Conservation (phyloP, 805 yeast genomes). For the Teunomyces pallodes region DNA sequence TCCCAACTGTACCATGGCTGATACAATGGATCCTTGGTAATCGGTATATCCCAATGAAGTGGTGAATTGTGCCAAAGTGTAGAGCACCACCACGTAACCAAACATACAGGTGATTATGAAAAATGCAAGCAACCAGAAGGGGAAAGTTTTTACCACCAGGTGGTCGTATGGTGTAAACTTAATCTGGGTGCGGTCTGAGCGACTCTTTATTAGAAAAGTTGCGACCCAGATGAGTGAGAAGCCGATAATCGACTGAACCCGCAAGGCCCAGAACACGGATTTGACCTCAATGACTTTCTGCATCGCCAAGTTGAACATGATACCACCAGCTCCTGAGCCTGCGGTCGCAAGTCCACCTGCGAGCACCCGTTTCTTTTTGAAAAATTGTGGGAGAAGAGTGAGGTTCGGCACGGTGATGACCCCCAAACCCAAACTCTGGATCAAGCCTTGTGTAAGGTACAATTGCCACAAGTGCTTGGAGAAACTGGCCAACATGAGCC, state of each 20-base stretch:
- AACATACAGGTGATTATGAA: conserved; percentile 21
- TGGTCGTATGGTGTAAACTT: conserved; percentile 14
- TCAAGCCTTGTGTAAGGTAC: conserved; percentile 22
- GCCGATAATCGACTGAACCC: conserved; percentile 16
- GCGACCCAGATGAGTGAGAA: conserved; percentile 9
- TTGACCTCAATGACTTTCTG: conserved; percentile 16
- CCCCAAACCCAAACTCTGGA: conserved; percentile 23
- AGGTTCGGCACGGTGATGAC: conserved; percentile 19
- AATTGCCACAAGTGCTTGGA: conserved; percentile 20
- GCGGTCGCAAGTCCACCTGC: conserved; percentile 20
- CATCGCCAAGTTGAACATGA: conserved; percentile 23
- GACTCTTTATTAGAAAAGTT: conserved; percentile 4
- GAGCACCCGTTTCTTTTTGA: conserved; percentile 17
- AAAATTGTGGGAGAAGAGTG: conserved; percentile 22
- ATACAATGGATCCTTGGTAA: conserved; percentile 23
- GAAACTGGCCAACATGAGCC: conserved; percentile 21
- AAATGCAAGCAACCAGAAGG: conserved; percentile 15
- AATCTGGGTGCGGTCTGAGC: conserved; percentile 12
- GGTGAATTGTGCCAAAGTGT: conserved; percentile 22
- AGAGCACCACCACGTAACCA: conserved; percentile 24
- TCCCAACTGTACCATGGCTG: conserved; percentile 24
- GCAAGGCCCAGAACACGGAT: conserved; percentile 22
- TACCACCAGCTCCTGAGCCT: conserved; percentile 24
- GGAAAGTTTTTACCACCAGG: conserved; percentile 10
- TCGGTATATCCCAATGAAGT: conserved; percentile 20